These are phyloP conservation scores for Aspergillus felis DNA, from an alignment of 2,329 filamentous ascomycete species.

Conservation along the genomic window DNA sequence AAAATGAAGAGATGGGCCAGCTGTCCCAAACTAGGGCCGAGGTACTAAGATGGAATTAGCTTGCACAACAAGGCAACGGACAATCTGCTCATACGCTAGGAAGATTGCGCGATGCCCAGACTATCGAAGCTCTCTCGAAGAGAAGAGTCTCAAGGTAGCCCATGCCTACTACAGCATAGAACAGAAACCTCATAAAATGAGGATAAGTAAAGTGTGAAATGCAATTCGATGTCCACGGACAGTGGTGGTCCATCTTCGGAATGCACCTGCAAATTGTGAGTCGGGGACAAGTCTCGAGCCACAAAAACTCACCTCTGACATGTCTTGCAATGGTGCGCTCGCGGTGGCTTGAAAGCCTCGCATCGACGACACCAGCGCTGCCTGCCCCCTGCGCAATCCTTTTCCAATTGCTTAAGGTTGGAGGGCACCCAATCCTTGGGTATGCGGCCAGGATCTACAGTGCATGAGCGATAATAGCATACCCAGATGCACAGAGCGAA, in stretches of 20 bases:
- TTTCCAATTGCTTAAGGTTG: constrained; percentile 15
- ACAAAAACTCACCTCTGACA: constrained; percentile 50
- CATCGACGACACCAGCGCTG: constrained; percentile 60
- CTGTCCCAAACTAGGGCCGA: constrained; percentile 53
- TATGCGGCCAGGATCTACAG: constrained; percentile 55
- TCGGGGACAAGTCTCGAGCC: background rate
- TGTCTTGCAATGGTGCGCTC: constrained; percentile 62
- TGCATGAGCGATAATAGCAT: constrained; percentile 57
- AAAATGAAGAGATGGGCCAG: constrained; percentile 55
- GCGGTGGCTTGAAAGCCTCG: constrained; percentile 57
- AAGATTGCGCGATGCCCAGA: constrained; percentile 55
- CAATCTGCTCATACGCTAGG: constrained; percentile 49
- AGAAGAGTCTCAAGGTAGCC: constrained; percentile 54
- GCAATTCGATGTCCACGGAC: constrained; percentile 64
- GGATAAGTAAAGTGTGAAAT: constrained; percentile 63
- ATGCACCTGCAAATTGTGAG: constrained; percentile 47
- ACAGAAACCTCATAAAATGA: constrained; percentile 61
- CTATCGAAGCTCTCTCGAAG: constrained; percentile 46
- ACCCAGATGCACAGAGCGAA: constrained; percentile 54
- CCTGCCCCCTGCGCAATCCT: constrained; percentile 22
- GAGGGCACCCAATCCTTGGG: constrained; percentile 40
- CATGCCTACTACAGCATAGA: constrained; percentile 58
- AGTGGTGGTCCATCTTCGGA: constrained; percentile 65
- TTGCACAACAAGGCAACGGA: background rate
- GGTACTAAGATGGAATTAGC: constrained; percentile 43